phyloP scores from a whole-genome alignment of 305 asterid genomes.

The Petunia hybrid region DNA sequence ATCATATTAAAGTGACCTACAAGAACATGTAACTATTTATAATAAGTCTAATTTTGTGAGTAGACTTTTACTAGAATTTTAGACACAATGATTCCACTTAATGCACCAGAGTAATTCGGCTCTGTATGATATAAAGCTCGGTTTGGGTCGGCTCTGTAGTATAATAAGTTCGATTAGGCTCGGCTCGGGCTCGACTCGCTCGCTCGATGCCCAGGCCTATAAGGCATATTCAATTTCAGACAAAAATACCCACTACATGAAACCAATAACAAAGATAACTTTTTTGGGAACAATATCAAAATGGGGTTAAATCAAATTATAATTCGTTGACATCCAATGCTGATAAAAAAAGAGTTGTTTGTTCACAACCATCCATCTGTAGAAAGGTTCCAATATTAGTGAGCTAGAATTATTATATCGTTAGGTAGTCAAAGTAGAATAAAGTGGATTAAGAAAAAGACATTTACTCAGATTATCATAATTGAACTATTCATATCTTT shows the following conservation, averaged over 20 bases:
- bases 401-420: neutral
- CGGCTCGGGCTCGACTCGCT: too few species aligned
- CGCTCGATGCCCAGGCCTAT: too few species aligned
- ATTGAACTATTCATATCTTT: too few species aligned
- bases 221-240: too few species aligned
- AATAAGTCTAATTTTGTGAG: neutral
- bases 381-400: neutral
- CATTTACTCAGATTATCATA: too few species aligned
- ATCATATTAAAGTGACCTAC: neutral
- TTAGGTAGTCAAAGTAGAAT: neutral
- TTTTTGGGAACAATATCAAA: neutral
- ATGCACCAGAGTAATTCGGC: neutral
- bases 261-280: too few species aligned
- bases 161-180: too few species aligned
- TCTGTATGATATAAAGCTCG: too few species aligned
- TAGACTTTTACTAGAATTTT: neutral
- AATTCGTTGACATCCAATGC: conserved; percentile 12
- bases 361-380: conserved; percentile 3
- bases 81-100: neutral
- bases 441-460: neutral
- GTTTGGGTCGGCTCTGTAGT: too few species aligned
- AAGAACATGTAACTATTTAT: neutral
- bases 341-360: neutral
- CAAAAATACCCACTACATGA: too few species aligned
- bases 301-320: neutral